Evolutionary conservation across 169 alveolate genomes (phyloP).

Genomic region (Plasmodium blacklocki): DNA sequence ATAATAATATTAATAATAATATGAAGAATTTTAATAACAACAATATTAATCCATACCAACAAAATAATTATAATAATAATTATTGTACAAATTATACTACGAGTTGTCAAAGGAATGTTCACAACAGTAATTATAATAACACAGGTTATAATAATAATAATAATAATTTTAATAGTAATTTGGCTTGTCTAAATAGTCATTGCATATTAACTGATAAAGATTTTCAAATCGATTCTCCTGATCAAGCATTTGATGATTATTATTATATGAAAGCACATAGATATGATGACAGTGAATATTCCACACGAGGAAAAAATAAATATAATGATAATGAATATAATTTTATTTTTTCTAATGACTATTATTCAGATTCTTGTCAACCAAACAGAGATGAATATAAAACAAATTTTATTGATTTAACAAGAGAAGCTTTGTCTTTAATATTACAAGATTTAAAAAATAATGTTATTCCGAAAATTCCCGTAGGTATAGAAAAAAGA

Average conservation of each 20-base stretch:
- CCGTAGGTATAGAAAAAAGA: conserved; percentile 70
- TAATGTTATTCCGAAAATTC: conserved; percentile 63
- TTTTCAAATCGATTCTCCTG: conserved; percentile 68
- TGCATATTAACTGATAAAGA: conserved; percentile 63
- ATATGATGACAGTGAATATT: conserved; percentile 37
- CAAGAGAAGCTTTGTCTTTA: conserved; percentile 66
- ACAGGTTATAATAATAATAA: background rate
- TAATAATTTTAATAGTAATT: background rate
- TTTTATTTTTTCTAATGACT: conserved; percentile 39
- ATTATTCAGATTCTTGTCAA: conserved; percentile 40
- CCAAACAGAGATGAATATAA: conserved; percentile 36
- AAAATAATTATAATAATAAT: conserved; percentile 6
- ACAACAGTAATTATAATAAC: background rate
- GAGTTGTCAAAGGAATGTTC: background rate
- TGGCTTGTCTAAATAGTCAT: background rate
- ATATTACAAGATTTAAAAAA: conserved; percentile 63
- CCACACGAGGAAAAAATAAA: conserved; percentile 3
- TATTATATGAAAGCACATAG: conserved; percentile 12
- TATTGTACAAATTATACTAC: background rate
- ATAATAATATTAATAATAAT: conserved; percentile 1
- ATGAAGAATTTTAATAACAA: background rate
- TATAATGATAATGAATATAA: conserved; percentile 28
- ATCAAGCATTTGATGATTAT: conserved; percentile 33
- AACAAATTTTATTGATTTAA: conserved; percentile 60
- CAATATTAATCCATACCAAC: background rate